These are phyloP conservation scores for Cardamine chenopodiifolia DNA, from an alignment of 345 rosid genomes.

Conservation along the genomic window DNA sequence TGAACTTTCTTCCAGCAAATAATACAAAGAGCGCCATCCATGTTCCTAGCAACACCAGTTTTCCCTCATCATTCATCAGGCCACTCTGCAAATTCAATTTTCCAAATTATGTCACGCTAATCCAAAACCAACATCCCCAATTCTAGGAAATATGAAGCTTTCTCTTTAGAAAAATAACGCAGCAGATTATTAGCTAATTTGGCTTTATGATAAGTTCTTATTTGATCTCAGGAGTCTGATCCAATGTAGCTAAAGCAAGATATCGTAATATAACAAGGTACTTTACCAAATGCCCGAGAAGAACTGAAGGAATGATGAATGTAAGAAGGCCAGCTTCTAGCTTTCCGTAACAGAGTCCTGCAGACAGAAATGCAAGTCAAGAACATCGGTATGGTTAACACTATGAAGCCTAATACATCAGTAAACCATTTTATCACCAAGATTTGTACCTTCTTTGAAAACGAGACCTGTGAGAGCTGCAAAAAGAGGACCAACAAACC, in stretches of 20 bases:
- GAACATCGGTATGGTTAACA: neutral
- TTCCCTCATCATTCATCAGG: slow-evolving; percentile 72
- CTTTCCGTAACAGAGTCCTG: slow-evolving; percentile 95
- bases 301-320: slow-evolving; percentile 77
- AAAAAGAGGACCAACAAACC: slow-evolving; percentile 95
- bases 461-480: slow-evolving; percentile 90
- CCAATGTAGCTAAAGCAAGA: slow-evolving; percentile 17
- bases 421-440: neutral
- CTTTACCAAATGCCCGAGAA: slow-evolving; percentile 90
- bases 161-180: neutral
- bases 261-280: slow-evolving; percentile 14
- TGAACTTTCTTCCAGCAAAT: slow-evolving; percentile 92
- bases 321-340: slow-evolving; percentile 92
- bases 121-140: neutral
- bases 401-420: neutral
- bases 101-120: neutral
- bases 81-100: slow-evolving; percentile 57
- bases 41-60: slow-evolving; percentile 69
- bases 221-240: slow-evolving; percentile 4
- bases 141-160: neutral
- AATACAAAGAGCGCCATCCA: slow-evolving; percentile 82
- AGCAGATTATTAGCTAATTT: neutral
- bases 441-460: slow-evolving; percentile 80
- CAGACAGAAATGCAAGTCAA: slow-evolving; percentile 28
- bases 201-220: neutral